These are phyloP conservation scores for Plasmodium relictum DNA, from an alignment of 169 alveolate genomes.

Conservation along the genomic window DNA sequence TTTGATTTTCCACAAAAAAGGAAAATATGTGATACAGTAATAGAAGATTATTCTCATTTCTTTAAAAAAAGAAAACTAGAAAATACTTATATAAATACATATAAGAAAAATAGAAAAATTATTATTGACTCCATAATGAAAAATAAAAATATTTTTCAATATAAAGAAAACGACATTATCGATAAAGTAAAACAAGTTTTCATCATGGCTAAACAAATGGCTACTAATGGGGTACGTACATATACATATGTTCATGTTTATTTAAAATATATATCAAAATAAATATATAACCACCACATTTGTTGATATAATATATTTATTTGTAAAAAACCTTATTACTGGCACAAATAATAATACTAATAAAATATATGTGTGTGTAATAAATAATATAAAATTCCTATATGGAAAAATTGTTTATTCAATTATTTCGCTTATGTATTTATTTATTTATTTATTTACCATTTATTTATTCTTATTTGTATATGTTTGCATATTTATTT, in stretches of 20 bases:
- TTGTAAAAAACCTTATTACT: no score
- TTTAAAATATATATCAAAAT: background rate
- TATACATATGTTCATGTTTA: background rate
- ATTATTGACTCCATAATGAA: slow-evolving; percentile 26
- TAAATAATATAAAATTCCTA: no score
- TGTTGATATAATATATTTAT: no score
- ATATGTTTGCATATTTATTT: background rate
- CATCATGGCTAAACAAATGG: slow-evolving; percentile 68
- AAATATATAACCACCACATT: background rate
- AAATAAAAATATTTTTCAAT: slow-evolving; percentile 47
- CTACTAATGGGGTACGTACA: slow-evolving; percentile 52
- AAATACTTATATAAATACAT: slow-evolving; percentile 50
- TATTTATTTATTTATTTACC: no score
- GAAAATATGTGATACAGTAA: background rate
- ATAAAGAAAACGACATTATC: slow-evolving; percentile 54
- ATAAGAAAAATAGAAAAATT: slow-evolving; percentile 60
- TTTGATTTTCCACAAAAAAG: background rate
- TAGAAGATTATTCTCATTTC: slow-evolving; percentile 14
- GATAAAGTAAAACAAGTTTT: slow-evolving; percentile 55
- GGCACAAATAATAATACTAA: no score
- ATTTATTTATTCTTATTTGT: background rate
- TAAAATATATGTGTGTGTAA: no score
- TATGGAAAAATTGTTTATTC: no score
- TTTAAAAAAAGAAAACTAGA: slow-evolving; percentile 65
- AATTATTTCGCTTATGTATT: background rate